phyloP scores from a whole-genome alignment of 1,284 basidiomycete species.

The Vanrija sp. region DNA sequence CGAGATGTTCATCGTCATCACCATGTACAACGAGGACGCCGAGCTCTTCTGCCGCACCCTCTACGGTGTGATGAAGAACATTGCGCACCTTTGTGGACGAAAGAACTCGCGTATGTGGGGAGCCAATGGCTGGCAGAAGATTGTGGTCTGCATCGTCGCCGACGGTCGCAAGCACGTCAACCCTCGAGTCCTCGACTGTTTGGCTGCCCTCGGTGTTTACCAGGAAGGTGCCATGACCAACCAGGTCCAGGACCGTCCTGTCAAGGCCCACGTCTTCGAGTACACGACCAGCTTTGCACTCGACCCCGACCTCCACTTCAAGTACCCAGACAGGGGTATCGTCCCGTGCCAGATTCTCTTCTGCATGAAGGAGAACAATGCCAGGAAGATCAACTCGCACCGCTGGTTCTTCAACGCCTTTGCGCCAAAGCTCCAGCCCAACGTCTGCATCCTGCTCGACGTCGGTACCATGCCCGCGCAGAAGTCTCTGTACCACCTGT shows the following conservation, averaged over 20 bases:
- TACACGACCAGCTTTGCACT: constrained; percentile 82
- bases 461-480: constrained; percentile 85
- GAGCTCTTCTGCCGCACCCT: constrained; percentile 88
- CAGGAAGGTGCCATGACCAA: constrained; percentile 78
- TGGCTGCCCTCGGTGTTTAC: constrained; percentile 56
- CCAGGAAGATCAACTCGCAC: constrained; percentile 92
- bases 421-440: constrained; percentile 56
- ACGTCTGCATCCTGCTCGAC: constrained; percentile 60
- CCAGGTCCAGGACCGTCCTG: constrained; percentile 76
- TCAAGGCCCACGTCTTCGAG: constrained; percentile 93
- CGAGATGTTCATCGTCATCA: constrained; percentile 90
- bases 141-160: constrained; percentile 91
- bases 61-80: constrained; percentile 92
- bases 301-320: constrained; percentile 84
- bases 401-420: constrained; percentile 96
- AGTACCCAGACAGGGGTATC: constrained; percentile 87
- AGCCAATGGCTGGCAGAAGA: constrained; percentile 94
- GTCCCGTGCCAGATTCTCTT: constrained; percentile 89
- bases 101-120: constrained; percentile 97
- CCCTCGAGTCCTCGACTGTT: constrained; percentile 87
- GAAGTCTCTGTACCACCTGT: constrained; percentile 78
- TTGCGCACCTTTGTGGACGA: constrained; percentile 81
- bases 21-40: constrained; percentile 97
- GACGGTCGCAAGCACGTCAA: constrained; percentile 91
- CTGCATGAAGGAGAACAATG: constrained; percentile 61